Base-by-base conservation (phyloP, 352 stramenopile genomes). In the Elongisporangium anandrum region DNA sequence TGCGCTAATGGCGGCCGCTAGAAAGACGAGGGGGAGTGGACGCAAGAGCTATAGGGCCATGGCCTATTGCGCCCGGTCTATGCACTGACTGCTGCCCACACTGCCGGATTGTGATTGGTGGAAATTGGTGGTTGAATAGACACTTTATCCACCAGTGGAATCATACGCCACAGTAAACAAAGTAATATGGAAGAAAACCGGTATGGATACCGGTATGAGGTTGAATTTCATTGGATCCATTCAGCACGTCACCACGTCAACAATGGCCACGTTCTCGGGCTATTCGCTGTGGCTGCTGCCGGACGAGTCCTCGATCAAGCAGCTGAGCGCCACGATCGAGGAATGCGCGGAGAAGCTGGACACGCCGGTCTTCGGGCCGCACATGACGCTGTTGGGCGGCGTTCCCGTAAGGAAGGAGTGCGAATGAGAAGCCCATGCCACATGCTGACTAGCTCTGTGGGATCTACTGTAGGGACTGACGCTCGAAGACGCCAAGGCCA, bases 201-300 rank as follows among this genome's bases (percentile, higher is more conserved):
- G 34, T 45, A 17, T 17, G 16, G n/a, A 1, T 45, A 45, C 34
- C 34, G 34, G 34, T 45, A 17, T 17, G 1, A 45, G 10, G 17
- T 45, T 59, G 20, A 20, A 38, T 38, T 16, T 53, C 0, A 0
- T n/a, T n/a, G 19, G 29, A 51, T 59, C n/a, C 24, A 55, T 26
- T 34, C 13, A 29, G 50, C 24, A 47, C 41, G 47, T 15, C 56
- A 56, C 39, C 45, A 50, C 23, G 24, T 2, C 34, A 41, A 34
- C 24, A 38, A 38, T 17, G 34, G 34, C 34, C 34, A 17, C 9
- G 59, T 84, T 89, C 60, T 50, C 69, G 49, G 75, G 75, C 52
- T 85, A 86, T 64, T 88, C 80, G 56, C 61, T 88, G 13, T 90
- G 80, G 80, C 73, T 81, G 61, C 66, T 73, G 26, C 78, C 76